phyloP scores from a whole-genome alignment of 2,329 filamentous ascomycete genomes.

The Exophiala aquamarina region DNA sequence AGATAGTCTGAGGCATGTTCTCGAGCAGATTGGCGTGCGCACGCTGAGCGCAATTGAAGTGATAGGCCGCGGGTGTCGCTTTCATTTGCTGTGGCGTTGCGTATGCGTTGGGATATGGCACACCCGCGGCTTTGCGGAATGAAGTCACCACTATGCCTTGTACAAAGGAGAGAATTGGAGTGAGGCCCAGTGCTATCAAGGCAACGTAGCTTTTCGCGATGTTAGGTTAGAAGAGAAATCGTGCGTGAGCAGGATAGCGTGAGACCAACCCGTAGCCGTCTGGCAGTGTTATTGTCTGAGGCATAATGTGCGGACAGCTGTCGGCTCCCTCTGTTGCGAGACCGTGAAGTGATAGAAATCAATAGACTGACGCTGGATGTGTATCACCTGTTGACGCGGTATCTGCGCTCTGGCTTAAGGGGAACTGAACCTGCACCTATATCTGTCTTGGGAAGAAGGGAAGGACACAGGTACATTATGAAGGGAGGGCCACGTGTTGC shows the following conservation, averaged over 20 bases:
- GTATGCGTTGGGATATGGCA: conserved; percentile 60
- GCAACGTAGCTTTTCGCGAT: conserved; percentile 53
- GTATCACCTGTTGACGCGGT: too few relatives aligned
- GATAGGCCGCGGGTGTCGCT: conserved; percentile 44
- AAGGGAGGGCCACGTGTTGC: too few relatives aligned
- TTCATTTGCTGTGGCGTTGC: conserved; percentile 56
- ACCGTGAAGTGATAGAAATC: too few relatives aligned
- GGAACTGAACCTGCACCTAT: too few relatives aligned
- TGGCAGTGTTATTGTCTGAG: conserved; percentile 19
- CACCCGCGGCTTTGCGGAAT: conserved; percentile 52
- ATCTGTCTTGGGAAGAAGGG: too few relatives aligned
- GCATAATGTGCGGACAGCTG: conserved; percentile 14
- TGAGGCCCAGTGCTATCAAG: conserved; percentile 53
- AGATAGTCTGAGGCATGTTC: conserved; percentile 54
- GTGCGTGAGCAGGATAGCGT: neutral
- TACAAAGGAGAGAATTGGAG: conserved; percentile 52
- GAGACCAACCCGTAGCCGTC: conserved; percentile 25
- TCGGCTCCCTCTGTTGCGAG: too few relatives aligned
- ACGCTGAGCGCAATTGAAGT: conserved; percentile 56
- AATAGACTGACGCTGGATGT: too few relatives aligned
- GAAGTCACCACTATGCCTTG: conserved; percentile 49
- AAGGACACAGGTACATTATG: too few relatives aligned
- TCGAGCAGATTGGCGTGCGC: conserved; percentile 62
- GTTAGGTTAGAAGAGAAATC: conserved; percentile 13
- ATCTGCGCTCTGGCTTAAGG: too few relatives aligned